Evolutionary conservation across 306 rosid genomes (phyloP).

Genomic region (Sicyos edulis): DNA sequence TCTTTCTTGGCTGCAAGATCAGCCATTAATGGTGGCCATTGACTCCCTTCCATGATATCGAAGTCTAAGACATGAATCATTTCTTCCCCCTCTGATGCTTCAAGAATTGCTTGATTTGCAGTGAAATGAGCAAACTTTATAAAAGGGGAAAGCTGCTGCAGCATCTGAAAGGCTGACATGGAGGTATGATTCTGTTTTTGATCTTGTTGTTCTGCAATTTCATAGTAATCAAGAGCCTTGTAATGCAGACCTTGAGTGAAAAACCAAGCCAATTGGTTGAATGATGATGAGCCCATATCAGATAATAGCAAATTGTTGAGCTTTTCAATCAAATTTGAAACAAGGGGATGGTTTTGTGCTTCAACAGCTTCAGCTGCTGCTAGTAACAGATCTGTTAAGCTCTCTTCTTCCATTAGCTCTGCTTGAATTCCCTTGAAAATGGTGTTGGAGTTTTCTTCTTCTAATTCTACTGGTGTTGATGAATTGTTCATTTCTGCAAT

Average conservation of each 20-base stretch:
- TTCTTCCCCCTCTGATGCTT: conserved; percentile 38
- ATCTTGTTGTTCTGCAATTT: conserved; percentile 16
- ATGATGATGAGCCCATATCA: conserved; percentile 26
- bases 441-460: not conserved
- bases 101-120: conserved; percentile 65
- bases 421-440: conserved; percentile 36
- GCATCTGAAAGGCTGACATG: conserved; percentile 41
- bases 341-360: conserved; percentile 42
- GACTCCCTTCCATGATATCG: conserved; percentile 68
- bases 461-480: not conserved
- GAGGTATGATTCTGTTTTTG: conserved; percentile 12
- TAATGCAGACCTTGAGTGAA: conserved; percentile 46
- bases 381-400: conserved; percentile 52
- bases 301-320: conserved; percentile 28
- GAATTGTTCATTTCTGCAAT: not conserved
- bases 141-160: conserved; percentile 61
- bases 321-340: conserved; percentile 32
- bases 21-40: conserved; percentile 65
- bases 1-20: conserved; percentile 45
- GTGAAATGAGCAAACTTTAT: conserved; percentile 66
- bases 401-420: conserved; percentile 50
- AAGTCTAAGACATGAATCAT: conserved; percentile 54
- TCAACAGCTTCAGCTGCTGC: conserved; percentile 68
- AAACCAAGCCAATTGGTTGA: conserved; percentile 45
- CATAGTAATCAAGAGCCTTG: conserved; percentile 14